Conservation (phyloP, 2,329 filamentous ascomycete species). For the Juglanconis sp. region DNA sequence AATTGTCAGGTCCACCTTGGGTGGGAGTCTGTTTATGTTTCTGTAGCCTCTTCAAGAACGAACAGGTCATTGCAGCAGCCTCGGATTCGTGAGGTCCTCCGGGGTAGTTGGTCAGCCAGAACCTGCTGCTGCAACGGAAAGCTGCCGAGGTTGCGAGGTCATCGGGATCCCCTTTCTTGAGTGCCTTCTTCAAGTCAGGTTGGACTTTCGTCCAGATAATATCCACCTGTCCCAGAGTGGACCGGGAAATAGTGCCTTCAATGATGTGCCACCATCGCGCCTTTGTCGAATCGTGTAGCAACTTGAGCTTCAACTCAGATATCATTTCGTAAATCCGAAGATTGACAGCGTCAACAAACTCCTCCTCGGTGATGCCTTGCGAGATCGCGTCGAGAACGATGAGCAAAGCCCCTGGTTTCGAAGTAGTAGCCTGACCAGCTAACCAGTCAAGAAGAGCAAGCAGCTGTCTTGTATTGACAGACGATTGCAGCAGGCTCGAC, state of each 20-base stretch:
- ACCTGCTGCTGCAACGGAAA: slow-evolving; percentile 27
- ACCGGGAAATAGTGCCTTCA: slow-evolving; percentile 26
- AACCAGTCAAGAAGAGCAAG: slow-evolving; percentile 42
- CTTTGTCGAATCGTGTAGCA: slow-evolving; percentile 1
- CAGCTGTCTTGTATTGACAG: slow-evolving; percentile 44
- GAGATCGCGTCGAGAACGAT: slow-evolving; percentile 42
- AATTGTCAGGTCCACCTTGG: not conserved
- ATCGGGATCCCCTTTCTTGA: slow-evolving; percentile 21
- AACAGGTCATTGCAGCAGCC: slow-evolving; percentile 23
- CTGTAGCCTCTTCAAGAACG: slow-evolving; percentile 26
- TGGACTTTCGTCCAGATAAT: slow-evolving; percentile 26
- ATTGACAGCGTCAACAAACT: slow-evolving; percentile 40
- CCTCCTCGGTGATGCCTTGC: slow-evolving; percentile 38
- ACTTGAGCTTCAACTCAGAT: slow-evolving; percentile 15
- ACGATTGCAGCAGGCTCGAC: slow-evolving; percentile 34
- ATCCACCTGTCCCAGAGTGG: slow-evolving; percentile 22
- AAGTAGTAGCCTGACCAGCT: slow-evolving; percentile 27
- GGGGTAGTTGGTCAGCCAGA: slow-evolving; percentile 28
- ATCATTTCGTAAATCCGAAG: slow-evolving; percentile 36
- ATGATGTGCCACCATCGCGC: slow-evolving; percentile 24
- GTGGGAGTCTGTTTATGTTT: slow-evolving; percentile 9
- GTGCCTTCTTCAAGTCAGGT: slow-evolving; percentile 21
- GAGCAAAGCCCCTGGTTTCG: slow-evolving; percentile 32
- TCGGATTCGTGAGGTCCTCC: slow-evolving; percentile 24
- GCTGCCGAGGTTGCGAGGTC: slow-evolving; percentile 27